Evolutionary conservation across 768 basidiomycete species (phyloP).

Genomic region (Phylloporus rhodoxanthus): DNA sequence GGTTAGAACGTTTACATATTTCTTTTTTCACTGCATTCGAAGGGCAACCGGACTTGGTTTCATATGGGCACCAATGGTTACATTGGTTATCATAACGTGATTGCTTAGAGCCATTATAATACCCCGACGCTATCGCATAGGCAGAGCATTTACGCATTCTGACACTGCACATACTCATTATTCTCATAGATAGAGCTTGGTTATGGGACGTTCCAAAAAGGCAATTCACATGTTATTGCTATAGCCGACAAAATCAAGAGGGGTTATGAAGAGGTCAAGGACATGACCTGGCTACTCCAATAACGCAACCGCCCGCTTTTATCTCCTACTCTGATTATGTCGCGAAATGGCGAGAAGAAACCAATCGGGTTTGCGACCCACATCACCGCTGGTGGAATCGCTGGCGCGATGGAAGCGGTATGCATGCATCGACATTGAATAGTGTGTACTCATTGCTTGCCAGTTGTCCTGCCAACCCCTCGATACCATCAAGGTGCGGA

Average conservation of each 20-base stretch:
- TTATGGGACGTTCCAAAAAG: conserved; percentile 3
- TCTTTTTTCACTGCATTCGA: conserved; percentile 3
- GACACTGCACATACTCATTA: conserved; percentile 4
- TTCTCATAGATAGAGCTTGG: neutral
- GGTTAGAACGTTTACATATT: conserved; percentile 2
- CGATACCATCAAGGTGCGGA: conserved; percentile 99
- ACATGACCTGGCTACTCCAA: neutral
- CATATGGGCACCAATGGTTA: conserved; percentile 8
- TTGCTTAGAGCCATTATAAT: conserved; percentile 19
- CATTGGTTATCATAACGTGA: conserved; percentile 7
- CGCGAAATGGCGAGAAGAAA: conserved; percentile 57
- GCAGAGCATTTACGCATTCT: conserved; percentile 8
- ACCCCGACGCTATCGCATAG: conserved; percentile 9
- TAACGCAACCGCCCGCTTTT: neutral
- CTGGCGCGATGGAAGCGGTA: conserved; percentile 90
- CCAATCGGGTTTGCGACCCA: conserved; percentile 84
- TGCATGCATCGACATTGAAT: conserved; percentile 18
- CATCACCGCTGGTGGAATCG: conserved; percentile 90
- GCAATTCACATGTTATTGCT: conserved; percentile 31
- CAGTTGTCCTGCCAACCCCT: conserved; percentile 85
- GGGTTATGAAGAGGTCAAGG: conserved; percentile 3
- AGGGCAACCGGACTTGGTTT: conserved; percentile 6
- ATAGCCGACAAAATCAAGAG: conserved; percentile 11
- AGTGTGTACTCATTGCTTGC: neutral
- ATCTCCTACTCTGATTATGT: conserved; percentile 33